These are phyloP conservation scores for Dinochytrium kinnereticum DNA, from an alignment of 371 early-diverging fungal genomes.

Conservation along the genomic window DNA sequence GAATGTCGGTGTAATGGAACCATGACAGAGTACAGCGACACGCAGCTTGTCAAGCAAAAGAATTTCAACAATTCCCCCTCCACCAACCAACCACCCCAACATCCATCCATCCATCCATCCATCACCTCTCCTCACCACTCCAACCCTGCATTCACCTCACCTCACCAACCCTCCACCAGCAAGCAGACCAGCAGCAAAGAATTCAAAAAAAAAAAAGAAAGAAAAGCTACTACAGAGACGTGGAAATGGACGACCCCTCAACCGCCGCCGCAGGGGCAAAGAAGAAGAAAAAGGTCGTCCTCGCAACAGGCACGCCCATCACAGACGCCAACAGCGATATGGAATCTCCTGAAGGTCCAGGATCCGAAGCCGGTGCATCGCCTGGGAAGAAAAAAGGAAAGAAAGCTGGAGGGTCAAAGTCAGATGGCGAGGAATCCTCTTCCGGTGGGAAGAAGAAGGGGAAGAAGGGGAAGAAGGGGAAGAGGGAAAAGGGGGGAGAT, in stretches of 20 bases:
- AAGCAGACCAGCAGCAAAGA: no score
- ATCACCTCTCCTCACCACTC: no score
- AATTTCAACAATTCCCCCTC: no score
- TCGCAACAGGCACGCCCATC: neutral
- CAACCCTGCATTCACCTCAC: no score
- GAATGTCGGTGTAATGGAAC: no score
- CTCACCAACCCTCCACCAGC: no score
- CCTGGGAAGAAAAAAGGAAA: neutral
- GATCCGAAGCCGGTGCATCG: neutral
- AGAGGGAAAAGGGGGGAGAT: slow-evolving; percentile 33
- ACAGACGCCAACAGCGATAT: neutral
- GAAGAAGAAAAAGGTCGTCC: slow-evolving; percentile 13
- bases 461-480: slow-evolving; percentile 30
- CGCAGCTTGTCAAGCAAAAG: no score
- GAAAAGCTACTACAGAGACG: neutral
- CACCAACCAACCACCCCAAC: no score
- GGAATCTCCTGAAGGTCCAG: neutral
- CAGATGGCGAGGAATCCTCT: slow-evolving; percentile 3
- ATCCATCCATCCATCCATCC: no score
- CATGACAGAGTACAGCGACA: no score
- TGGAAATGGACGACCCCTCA: no score
- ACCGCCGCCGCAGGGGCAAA: no score
- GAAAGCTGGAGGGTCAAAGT: neutral
- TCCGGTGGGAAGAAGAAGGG: slow-evolving; percentile 20
- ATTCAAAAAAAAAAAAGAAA: neutral